Percentiles rank a stretch among this genome's conserved stretches.
These are phyloP conservation scores for Alopecurus myosuroides DNA, from an alignment of 176 grass and related monocot species.

Conservation along the genomic window DNA sequence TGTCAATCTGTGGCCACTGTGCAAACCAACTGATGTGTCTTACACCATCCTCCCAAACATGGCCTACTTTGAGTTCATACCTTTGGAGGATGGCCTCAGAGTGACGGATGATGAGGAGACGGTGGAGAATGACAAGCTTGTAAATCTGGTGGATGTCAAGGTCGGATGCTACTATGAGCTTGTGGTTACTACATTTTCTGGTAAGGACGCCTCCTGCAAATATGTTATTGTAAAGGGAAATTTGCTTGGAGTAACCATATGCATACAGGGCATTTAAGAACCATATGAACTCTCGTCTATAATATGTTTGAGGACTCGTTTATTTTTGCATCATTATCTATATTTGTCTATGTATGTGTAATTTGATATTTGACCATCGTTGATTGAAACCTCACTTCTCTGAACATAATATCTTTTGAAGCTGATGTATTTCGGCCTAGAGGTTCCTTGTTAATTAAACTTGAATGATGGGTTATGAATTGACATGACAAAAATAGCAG, in stretches of 20 bases:
- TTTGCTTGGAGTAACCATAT: not conserved
- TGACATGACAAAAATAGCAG: not conserved
- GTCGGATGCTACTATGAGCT: conserved; percentile 74
- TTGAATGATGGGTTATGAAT: not conserved
- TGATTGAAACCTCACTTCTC: not conserved
- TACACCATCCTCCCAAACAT: conserved; percentile 83
- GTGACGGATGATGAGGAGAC: conserved; percentile 20
- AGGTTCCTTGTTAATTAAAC: not conserved
- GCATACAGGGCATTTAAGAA: not conserved
- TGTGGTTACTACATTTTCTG: conserved; percentile 67
- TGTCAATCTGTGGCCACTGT: conserved; percentile 55
- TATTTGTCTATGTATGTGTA: not conserved
- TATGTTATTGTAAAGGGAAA: not conserved
- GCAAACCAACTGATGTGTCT: conserved; percentile 47
- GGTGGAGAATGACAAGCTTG: conserved; percentile 52
- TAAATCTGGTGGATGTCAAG: conserved; percentile 62
- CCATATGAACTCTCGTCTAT: not conserved
- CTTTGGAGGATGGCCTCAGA: conserved; percentile 52
- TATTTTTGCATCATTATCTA: not conserved
- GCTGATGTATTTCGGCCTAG: not conserved
- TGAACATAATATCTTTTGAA: not conserved
- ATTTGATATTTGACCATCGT: not conserved
- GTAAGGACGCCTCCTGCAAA: conserved; percentile 26
- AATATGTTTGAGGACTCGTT: not conserved
- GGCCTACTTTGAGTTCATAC: conserved; percentile 81